Base-by-base conservation (phyloP, 2,329 filamentous ascomycete species). In the Hymenoscyphus fructigenus region DNA sequence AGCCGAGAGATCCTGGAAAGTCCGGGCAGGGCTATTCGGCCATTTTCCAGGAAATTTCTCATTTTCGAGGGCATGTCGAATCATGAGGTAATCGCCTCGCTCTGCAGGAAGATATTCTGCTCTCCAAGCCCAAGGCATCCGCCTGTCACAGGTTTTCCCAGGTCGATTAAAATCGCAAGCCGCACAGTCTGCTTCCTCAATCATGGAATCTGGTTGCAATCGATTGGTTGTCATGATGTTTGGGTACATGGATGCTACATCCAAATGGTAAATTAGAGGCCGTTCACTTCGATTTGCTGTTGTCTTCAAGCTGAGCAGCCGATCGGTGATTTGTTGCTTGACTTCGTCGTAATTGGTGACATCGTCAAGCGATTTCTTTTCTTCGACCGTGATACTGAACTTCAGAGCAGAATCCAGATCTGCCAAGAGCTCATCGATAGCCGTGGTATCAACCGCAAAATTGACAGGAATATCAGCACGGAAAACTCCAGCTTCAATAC, bases 141-240 rank as follows among this genome's bases (percentile, higher is more conserved):
- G 86, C 73, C 95, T 86, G 79, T 99, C 95, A 75, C 95, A 99
- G 0, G 93, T 98, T 79, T 99, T 99, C 36, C 95, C 95, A 0
- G 95, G 95, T 56, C 95, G 84, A 71, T 99, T 99, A 82, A 99
- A 99, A 76, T 99, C 96, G 78, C 96, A 99, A 12, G 95, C 93
- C 2, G 95, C 95, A 74, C 96, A 99, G 73, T 97, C 92, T 0
- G 93, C 92, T 76, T 99, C 96, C 58, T 94, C 83, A 62, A 99
- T 96, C 93, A 99, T 96, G n/a, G 95, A 98, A 77, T 99, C 95
- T 0, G 95, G 95, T 72, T 99, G 95, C 57, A 99, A 79, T 76
- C 95, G 91, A 77, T 99, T 99, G 1, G 95, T 99, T 1, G 96
- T 99, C 96, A 99, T 99, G 77, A 99, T 99, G 78, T 99, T 99